Evolutionary conservation across 106 monocot species (phyloP).

Genomic region (Triglochin maritima): DNA sequence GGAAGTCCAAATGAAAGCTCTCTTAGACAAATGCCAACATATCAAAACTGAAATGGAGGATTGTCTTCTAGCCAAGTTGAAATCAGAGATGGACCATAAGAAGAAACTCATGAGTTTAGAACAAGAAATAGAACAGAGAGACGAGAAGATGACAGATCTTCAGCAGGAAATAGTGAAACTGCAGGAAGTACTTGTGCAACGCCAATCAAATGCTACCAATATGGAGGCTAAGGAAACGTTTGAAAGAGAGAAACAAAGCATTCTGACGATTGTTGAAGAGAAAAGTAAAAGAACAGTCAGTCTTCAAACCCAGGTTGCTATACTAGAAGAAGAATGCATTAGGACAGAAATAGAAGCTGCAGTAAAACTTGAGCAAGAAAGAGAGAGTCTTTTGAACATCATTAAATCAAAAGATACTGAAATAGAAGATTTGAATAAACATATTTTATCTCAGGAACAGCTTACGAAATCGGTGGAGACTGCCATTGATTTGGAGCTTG

Average conservation of each 20-base stretch:
- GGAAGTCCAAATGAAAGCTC: slow-evolving; percentile 20
- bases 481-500: slow-evolving; percentile 18
- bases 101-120: slow-evolving; percentile 21
- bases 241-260: slow-evolving; percentile 19
- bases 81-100: slow-evolving; percentile 20
- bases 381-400: slow-evolving; percentile 12
- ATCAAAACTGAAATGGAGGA: slow-evolving; percentile 30
- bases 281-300: slow-evolving; percentile 22
- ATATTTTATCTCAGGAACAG: slow-evolving; percentile 22
- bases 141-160: slow-evolving; percentile 21
- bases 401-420: slow-evolving; percentile 29
- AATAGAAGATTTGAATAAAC: slow-evolving; percentile 19
- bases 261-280: slow-evolving; percentile 26
- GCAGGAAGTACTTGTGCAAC: background rate
- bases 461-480: slow-evolving; percentile 25
- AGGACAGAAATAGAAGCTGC: slow-evolving; percentile 11
- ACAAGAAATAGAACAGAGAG: slow-evolving; percentile 10
- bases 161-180: slow-evolving; percentile 10
- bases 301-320: slow-evolving; percentile 19
- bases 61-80: slow-evolving; percentile 23
- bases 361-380: slow-evolving; percentile 28
- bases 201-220: slow-evolving; percentile 18
- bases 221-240: slow-evolving; percentile 11
- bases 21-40: slow-evolving; percentile 15
- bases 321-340: slow-evolving; percentile 26